Evolutionary conservation across 768 basidiomycete genomes (phyloP), one percentile per base, ranked within the genome.

Genomic region (Tulasnella calospora): DNA sequence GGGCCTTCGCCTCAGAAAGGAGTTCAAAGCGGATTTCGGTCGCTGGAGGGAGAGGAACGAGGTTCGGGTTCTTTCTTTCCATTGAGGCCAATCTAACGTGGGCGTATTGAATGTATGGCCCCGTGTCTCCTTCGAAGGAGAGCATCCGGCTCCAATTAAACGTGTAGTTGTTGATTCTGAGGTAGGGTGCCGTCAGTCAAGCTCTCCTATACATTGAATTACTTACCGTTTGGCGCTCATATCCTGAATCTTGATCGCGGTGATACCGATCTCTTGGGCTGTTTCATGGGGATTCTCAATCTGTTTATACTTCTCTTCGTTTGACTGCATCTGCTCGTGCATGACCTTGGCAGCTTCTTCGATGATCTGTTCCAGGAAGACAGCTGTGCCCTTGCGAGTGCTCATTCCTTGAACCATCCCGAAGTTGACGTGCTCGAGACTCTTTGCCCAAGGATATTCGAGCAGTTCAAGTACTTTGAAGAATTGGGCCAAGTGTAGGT

Each of bases 161-260:
- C 1, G 89, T 92, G 86, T 99, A 99, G 86, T 98, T 95, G 85
- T 96, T 96, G 83, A 98, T 93, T 79, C 96, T 97, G 80, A 6
- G 73, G 27, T 13, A 35, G 21, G 40, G 12, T 27, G 61, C 67
- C 12, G 76, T 77, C 69, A 35, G 74, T 73, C 19, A 73, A 79
- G 80, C 79, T 35, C 77, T 76, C 69, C 51, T 38, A 15, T 75
- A 30, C 40, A 77, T 41, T 30, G 47, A 40, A 21, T 19, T 10
- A 81, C 89, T 69, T 80, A 95, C 95, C 95, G 87, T 84, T 95
- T 97, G 19, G 94, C 95, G 61, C 92, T 89, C 95, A 97, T 96
- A 83, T 98, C 96, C 85, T 99, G 98, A 79, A 99, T 96, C 87
- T 98, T 99, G 81, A 99, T 92, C 3, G 95, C 95, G 0, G 95